A percentile compares a stretch with the other conserved stretches of the same genome.
These are phyloP conservation scores for Xylariomycetidae sp. DNA, from an alignment of 2,329 filamentous ascomycete genomes.

Conservation along the genomic window DNA sequence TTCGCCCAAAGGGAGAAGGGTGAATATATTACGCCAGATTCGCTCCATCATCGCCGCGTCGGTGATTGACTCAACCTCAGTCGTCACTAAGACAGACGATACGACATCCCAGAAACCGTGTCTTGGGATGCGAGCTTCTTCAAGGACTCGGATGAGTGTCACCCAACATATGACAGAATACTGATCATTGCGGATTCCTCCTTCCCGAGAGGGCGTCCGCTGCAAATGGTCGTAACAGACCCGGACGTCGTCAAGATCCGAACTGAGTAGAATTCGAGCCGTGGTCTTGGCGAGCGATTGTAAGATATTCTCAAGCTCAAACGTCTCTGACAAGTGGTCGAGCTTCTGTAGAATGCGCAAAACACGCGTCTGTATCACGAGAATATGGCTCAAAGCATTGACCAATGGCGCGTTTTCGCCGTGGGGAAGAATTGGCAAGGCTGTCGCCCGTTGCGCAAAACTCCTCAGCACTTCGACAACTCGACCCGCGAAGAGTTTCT, in stretches of 20 bases:
- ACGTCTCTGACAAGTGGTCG: conserved; percentile 28
- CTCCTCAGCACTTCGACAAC: conserved; percentile 36
- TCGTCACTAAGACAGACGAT: conserved; percentile 37
- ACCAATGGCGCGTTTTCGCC: conserved; percentile 26
- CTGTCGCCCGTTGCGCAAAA: conserved; percentile 35
- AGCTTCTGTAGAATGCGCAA: conserved; percentile 39
- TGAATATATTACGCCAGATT: conserved; percentile 56
- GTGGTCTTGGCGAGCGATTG: conserved; percentile 35
- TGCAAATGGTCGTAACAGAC: conserved; percentile 45
- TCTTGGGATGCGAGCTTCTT: conserved; percentile 44
- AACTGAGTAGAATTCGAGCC: conserved; percentile 35
- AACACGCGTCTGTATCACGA: conserved; percentile 33
- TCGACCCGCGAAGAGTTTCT: conserved; percentile 39
- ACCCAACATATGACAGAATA: conserved; percentile 52
- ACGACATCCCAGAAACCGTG: conserved; percentile 58
- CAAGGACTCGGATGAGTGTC: conserved; percentile 49
- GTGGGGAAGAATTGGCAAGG: conserved; percentile 8
- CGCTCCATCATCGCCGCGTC: conserved; percentile 49
- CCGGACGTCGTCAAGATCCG: conserved; percentile 39
- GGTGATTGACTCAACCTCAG: conserved; percentile 28
- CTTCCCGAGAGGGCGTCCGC: conserved; percentile 39
- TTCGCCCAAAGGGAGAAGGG: conserved; percentile 56
- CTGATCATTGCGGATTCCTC: conserved; percentile 46
- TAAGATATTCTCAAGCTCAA: conserved; percentile 46
- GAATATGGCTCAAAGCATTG: conserved; percentile 31